Evolutionary conservation across 2,329 filamentous ascomycete species (phyloP).

Genomic region (Penicillium sp.): DNA sequence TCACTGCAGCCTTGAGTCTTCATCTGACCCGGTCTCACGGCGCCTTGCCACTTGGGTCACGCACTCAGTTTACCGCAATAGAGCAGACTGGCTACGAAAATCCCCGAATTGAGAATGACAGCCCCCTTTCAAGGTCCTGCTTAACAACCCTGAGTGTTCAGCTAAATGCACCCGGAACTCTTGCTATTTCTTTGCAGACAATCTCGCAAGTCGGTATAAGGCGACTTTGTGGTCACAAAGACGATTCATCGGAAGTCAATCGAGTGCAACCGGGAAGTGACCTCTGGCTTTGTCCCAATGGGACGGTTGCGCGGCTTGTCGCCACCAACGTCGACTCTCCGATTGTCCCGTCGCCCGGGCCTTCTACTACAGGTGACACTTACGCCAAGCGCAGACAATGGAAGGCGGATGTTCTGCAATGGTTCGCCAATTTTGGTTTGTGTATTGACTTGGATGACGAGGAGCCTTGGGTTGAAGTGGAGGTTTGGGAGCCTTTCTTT

Average conservation of each 20-base stretch:
- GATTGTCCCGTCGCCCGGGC: conserved; percentile 19
- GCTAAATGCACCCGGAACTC: conserved; percentile 32
- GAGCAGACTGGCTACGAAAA: conserved; percentile 30
- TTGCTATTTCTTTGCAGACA: conserved; percentile 35
- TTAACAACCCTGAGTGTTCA: conserved; percentile 37
- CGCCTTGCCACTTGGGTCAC: conserved; percentile 38
- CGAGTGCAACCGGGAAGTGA: conserved; percentile 27
- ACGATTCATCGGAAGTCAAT: conserved; percentile 13
- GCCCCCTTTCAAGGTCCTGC: conserved; percentile 23
- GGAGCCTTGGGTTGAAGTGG: conserved; percentile 39
- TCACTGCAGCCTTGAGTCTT: conserved; percentile 35
- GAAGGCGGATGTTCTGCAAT: conserved; percentile 35
- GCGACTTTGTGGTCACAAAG: conserved; percentile 26
- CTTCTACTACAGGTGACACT: conserved; percentile 11
- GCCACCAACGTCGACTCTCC: conserved; percentile 20
- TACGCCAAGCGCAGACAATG: conserved; percentile 27
- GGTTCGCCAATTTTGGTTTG: conserved; percentile 37
- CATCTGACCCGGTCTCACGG: conserved; percentile 33
- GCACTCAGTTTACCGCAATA: conserved; percentile 36
- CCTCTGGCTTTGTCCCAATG: conserved; percentile 40
- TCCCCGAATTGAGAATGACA: conserved; percentile 24
- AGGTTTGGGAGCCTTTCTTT: conserved; percentile 39
- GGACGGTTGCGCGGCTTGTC: conserved; percentile 34
- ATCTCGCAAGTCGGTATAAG: conserved; percentile 34
- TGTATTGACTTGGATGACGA: conserved; percentile 26